Percentiles rank a stretch among this genome's conserved stretches.
Conservation (phyloP, 352 stramenopile species). For the Pythium rhizo-oryzae region DNA sequence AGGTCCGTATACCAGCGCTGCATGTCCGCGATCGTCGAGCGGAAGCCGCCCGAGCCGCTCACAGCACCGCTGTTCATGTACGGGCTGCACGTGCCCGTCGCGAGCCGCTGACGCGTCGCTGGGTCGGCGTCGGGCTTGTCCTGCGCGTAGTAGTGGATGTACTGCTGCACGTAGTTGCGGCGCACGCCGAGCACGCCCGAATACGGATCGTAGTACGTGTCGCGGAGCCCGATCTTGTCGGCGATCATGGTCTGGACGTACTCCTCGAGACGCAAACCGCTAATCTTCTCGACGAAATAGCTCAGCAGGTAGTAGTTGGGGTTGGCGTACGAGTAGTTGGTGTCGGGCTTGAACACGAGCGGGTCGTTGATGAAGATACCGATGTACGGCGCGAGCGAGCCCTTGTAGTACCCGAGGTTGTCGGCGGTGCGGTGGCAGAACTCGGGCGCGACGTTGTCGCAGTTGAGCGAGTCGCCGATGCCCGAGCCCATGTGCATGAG, state of each 20-base stretch:
- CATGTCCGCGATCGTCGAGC: slow-evolving; percentile 60
- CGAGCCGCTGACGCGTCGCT: slow-evolving; percentile 17
- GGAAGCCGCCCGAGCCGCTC: slow-evolving; percentile 41
- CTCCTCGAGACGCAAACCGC: slow-evolving; percentile 33
- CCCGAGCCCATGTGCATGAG: slow-evolving; percentile 63
- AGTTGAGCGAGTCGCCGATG: slow-evolving; percentile 36
- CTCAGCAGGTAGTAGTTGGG: slow-evolving; percentile 60
- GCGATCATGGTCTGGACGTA: slow-evolving; percentile 55
- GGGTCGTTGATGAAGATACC: slow-evolving; percentile 52
- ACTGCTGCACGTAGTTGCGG: slow-evolving; percentile 47
- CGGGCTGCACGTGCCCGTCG: slow-evolving; percentile 54
- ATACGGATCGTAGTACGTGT: slow-evolving; percentile 58
- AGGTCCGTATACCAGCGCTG: slow-evolving; percentile 64
- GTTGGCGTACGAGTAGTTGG: slow-evolving; percentile 53
- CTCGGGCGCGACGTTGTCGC: slow-evolving; percentile 23
- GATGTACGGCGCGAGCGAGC: slow-evolving; percentile 40
- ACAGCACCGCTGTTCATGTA: slow-evolving; percentile 40
- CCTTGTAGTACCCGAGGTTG: slow-evolving; percentile 31
- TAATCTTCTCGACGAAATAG: slow-evolving; percentile 73
- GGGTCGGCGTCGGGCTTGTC: slow-evolving; percentile 11
- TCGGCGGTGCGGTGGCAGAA: slow-evolving; percentile 21
- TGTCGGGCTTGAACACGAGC: slow-evolving; percentile 51
- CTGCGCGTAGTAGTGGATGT: slow-evolving; percentile 50
- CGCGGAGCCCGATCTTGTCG: slow-evolving; percentile 33
- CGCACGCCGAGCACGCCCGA: slow-evolving; percentile 32